Base-by-base conservation (phyloP, 1,139 yeast genomes). In the Blastobotrys arbuscula region DNA sequence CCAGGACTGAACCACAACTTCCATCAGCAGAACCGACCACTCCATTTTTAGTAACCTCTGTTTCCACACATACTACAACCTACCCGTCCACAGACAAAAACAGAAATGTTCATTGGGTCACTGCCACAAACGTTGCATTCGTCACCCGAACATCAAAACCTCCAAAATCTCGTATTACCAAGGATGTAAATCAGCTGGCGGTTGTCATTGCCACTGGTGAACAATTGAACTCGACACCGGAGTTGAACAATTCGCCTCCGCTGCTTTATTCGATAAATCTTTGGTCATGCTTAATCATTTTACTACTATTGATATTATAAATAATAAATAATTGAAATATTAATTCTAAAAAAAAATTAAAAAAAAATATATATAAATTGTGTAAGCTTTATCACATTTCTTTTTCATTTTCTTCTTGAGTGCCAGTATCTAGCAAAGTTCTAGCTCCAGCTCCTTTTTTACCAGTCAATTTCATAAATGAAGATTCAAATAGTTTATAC, bases 401-500 rank as follows among this genome's bases (percentile, higher is more conserved):
- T 35, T 35, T 24, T 19, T 36, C 39, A 21, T 36, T 36, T 36
- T 36, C 39, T 36, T 36, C 49, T 33, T 38, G 24, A n/a, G 23
- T 31, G 35, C 44, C 47, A 13, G 42, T 50, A 42, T 50, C 52
- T 23, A 50, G 35, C 50, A 50, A 44, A n/a, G 48, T 44, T 8
- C 44, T 36, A 12, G 36, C 20, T 3, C 30, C 47, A 12, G 23
- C 12, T n/a, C 34, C 23, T 26, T 3, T 19, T 10, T 30, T 28
- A 3, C 43, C 43, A 21, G 13, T 12, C 10, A 53, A 24, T 24
- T 47, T 48, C 3, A 41, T 13, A 15, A 47, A 28, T 10, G 48
- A n/a, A 24, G 38, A 26, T 30, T 58, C 61, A 20, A 45, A 46
- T 7, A 53, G 48, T 42, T 51, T 52, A 45, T 58, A 58, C n/a